Evolutionary conservation across 768 basidiomycete species (phyloP).

Genomic region (Mycena venus): DNA sequence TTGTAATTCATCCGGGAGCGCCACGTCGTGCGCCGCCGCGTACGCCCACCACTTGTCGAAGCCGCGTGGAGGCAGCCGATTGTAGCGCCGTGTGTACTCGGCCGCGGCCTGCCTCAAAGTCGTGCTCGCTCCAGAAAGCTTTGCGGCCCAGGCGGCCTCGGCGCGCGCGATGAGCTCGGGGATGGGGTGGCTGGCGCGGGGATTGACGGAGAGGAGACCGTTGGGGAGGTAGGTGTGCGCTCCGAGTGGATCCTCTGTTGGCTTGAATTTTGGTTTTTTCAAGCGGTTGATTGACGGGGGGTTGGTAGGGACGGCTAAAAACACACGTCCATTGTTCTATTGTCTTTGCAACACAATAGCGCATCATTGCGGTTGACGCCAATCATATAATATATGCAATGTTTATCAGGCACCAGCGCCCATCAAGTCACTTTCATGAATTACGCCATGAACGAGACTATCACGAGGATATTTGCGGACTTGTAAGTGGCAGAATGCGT

Average conservation of each 20-base stretch:
- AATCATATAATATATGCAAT: constrained; percentile 34
- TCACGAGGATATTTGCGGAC: no score
- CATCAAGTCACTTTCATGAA: constrained; percentile 28
- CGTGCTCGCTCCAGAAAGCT: constrained; percentile 51
- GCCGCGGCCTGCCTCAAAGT: constrained; percentile 75
- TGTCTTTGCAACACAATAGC: constrained; percentile 14
- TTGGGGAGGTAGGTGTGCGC: constrained; percentile 52
- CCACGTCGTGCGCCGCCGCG: constrained; percentile 73
- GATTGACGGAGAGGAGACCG: constrained; percentile 58
- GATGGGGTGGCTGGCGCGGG: constrained; percentile 76
- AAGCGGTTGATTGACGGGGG: no score
- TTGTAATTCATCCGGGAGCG: constrained; percentile 87
- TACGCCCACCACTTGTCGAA: constrained; percentile 84
- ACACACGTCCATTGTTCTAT: no score
- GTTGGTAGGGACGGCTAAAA: not conserved
- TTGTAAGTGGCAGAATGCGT: no score
- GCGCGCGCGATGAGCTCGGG: constrained; percentile 80
- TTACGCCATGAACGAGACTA: constrained; percentile 21
- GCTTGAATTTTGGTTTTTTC: no score
- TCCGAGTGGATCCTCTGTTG: constrained; percentile 26
- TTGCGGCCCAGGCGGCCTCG: constrained; percentile 71
- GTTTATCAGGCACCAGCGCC: constrained; percentile 24
- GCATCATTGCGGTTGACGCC: no score
- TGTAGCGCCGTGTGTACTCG: constrained; percentile 85
- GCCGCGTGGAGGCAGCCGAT: constrained; percentile 81